A percentile compares a stretch with the other conserved stretches of the same genome.
Evolutionary conservation across 805 yeast species (phyloP).

Genomic region (Yarrowia deformans): DNA sequence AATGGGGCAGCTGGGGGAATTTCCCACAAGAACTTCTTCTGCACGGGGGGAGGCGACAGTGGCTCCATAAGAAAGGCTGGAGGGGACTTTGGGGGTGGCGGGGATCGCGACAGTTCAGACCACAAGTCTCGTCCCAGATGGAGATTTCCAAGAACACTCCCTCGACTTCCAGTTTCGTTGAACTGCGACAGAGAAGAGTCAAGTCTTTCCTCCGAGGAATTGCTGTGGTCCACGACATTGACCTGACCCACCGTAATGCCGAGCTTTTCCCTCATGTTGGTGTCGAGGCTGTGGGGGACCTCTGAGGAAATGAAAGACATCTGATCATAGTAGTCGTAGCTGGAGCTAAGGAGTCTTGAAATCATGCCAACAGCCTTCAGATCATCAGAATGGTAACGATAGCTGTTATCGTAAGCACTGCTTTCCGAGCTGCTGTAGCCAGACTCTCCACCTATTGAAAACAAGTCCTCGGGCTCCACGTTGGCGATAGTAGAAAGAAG

Average conservation of each 20-base stretch:
- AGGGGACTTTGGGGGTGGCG: slow-evolving; percentile 2
- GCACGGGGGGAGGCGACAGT: background rate
- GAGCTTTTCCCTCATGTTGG: slow-evolving; percentile 15
- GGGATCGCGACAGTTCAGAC: slow-evolving; percentile 26
- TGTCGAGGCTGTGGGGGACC: background rate
- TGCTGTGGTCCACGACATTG: slow-evolving; percentile 11
- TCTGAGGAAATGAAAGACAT: slow-evolving; percentile 13
- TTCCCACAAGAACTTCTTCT: slow-evolving; percentile 11
- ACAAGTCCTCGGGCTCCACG: background rate
- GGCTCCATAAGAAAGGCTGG: background rate
- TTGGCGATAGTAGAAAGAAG: slow-evolving; percentile 16
- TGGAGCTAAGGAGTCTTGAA: background rate
- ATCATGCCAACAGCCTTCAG: background rate
- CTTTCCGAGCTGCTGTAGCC: slow-evolving; percentile 10
- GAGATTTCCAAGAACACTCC: slow-evolving; percentile 14
- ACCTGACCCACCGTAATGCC: slow-evolving; percentile 19
- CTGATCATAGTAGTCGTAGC: slow-evolving; percentile 14
- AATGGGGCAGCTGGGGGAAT: slow-evolving; percentile 17
- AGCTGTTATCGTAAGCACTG: slow-evolving; percentile 5
- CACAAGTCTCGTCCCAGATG: slow-evolving; percentile 29
- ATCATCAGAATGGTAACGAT: background rate
- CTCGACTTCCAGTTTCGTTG: slow-evolving; percentile 31
- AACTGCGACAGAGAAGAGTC: slow-evolving; percentile 26
- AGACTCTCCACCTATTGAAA: background rate
- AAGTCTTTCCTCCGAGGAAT: slow-evolving; percentile 22